Evolutionary conservation across 257 asterid genomes (phyloP).

Genomic region (Solanum clarkiae): DNA sequence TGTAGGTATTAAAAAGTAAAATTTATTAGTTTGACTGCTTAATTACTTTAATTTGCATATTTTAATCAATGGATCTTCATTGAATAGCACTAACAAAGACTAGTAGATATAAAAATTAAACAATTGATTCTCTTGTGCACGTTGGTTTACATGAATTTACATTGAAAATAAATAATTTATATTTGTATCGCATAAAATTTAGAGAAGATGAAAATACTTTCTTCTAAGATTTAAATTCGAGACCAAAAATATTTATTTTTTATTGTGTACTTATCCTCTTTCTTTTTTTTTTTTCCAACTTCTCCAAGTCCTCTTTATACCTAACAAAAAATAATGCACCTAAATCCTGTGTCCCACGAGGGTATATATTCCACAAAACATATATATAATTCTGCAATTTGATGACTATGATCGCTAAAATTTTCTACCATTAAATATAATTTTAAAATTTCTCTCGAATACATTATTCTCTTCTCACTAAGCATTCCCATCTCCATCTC

Average conservation of each 20-base stretch:
- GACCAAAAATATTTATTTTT: too few species aligned
- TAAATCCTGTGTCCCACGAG: not conserved
- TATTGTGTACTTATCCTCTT: too few species aligned
- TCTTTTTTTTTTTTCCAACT: not conserved
- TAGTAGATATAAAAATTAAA: not conserved
- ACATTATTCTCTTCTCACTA: too few species aligned
- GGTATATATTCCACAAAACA: not conserved
- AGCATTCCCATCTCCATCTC: too few species aligned
- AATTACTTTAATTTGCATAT: not conserved
- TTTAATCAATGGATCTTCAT: not conserved
- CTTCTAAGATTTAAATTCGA: not conserved
- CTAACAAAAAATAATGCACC: not conserved
- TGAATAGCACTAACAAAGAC: not conserved
- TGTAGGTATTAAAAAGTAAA: not conserved
- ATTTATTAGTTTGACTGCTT: not conserved
- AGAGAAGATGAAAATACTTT: rapidly evolving
- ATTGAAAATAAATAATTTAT: not conserved
- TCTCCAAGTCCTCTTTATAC: not conserved
- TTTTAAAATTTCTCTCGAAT: too few species aligned
- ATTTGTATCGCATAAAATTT: not conserved
- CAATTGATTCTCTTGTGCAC: not conserved
- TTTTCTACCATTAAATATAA: too few species aligned
- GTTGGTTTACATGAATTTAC: not conserved
- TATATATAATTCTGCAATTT: too few species aligned
- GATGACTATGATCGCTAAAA: too few species aligned